A percentile compares a stretch with the other conserved stretches of the same genome.
Conservation (phyloP, 352 stramenopile species). For the Globisporangium echinulatum region DNA sequence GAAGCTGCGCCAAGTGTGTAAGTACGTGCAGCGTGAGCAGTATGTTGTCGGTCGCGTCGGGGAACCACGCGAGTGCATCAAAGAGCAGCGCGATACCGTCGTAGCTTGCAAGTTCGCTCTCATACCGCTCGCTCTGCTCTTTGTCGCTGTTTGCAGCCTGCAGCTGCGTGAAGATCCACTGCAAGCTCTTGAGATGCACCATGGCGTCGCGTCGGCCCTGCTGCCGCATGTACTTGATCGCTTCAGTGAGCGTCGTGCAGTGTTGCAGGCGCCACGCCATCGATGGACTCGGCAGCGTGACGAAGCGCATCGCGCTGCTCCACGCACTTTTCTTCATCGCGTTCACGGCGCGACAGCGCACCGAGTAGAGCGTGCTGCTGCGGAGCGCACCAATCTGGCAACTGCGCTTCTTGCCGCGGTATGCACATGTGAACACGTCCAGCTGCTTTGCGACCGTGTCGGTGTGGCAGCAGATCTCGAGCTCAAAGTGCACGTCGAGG, state of each 20-base stretch:
- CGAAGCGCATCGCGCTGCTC: constrained; percentile 39
- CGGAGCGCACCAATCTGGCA: constrained; percentile 27
- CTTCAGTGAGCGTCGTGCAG: constrained; percentile 39
- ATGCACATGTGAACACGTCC: constrained; percentile 36
- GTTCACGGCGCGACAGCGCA: constrained; percentile 46
- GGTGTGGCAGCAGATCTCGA: constrained; percentile 41
- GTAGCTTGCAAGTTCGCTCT: constrained; percentile 24
- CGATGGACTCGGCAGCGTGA: constrained; percentile 43
- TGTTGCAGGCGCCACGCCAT: constrained; percentile 50
- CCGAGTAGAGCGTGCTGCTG: constrained; percentile 34
- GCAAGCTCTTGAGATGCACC: constrained; percentile 28
- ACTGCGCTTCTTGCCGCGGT: constrained; percentile 23
- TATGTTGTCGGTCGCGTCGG: constrained; percentile 12
- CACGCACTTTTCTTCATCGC: constrained; percentile 44
- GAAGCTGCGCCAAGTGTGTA: constrained; percentile 19
- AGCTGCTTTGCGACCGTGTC: constrained; percentile 7
- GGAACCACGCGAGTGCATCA: constrained; percentile 21
- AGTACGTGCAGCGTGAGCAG: constrained; percentile 26
- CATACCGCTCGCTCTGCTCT: constrained; percentile 20
- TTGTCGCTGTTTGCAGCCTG: constrained; percentile 18
- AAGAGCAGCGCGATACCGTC: constrained; percentile 23
- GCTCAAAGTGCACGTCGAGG: constrained; percentile 38
- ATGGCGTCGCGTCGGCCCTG: constrained; percentile 16
- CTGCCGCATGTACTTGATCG: constrained; percentile 30
- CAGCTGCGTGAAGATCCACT: constrained; percentile 49